These are phyloP conservation scores for Phaeosphaeria sp. DNA, from an alignment of 2,329 filamentous ascomycete genomes.

Conservation along the genomic window DNA sequence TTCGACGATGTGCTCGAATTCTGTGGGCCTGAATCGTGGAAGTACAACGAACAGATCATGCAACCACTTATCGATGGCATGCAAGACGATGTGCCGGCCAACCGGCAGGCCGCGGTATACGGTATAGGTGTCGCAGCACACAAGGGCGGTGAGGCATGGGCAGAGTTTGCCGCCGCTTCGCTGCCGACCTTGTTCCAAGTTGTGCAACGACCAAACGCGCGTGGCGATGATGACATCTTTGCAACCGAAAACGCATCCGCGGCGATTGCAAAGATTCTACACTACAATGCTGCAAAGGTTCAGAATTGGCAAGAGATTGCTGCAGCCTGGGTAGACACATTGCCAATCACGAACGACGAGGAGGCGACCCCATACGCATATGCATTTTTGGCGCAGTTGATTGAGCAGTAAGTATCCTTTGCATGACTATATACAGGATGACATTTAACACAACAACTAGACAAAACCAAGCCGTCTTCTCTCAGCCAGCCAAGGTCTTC, in stretches of 20 bases:
- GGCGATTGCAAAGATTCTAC: conserved; percentile 94
- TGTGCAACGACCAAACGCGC: conserved; percentile 78
- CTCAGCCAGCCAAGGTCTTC: conserved; percentile 82
- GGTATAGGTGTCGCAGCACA: conserved; percentile 95
- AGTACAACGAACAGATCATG: conserved; percentile 85
- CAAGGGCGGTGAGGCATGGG: conserved; percentile 85
- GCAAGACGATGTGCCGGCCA: conserved; percentile 83
- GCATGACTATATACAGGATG: background rate
- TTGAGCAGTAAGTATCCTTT: conserved; percentile 83
- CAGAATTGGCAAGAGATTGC: conserved; percentile 77
- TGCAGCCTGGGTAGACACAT: conserved; percentile 85
- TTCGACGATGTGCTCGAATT: conserved; percentile 98
- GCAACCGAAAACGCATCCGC: conserved; percentile 97
- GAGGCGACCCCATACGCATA: conserved; percentile 97
- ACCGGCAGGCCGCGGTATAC: conserved; percentile 94
- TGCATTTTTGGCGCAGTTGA: conserved; percentile 86
- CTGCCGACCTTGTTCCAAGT: conserved; percentile 85
- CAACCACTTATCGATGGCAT: conserved; percentile 87
- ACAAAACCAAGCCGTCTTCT: conserved; percentile 81
- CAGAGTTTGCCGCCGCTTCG: conserved; percentile 81
- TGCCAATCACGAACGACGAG: conserved; percentile 93
- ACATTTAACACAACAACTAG: conserved; percentile 55
- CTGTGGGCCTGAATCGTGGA: conserved; percentile 86
- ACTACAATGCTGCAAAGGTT: conserved; percentile 83
- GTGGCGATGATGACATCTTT: conserved; percentile 92